Base-by-base conservation (phyloP, 129 eudicot genomes). In the Oenanthe sinensis region DNA sequence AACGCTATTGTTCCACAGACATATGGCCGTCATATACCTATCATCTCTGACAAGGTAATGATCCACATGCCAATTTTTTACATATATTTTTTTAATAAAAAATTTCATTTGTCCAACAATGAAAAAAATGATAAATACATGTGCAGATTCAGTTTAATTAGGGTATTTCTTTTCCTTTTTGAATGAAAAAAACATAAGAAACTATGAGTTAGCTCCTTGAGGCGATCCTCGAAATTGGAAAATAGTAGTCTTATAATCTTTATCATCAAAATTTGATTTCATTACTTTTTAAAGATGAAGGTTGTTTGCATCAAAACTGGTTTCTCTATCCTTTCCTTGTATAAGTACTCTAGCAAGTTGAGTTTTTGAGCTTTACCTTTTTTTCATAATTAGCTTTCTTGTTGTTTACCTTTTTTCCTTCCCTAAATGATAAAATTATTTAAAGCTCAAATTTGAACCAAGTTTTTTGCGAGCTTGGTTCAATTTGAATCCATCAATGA, bases 1-100 rank as follows among this genome's bases (percentile, higher is more conserved):
- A 83, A 82, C 60, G 98, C 98, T 79, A 95, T 95, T 79, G 98
- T 95, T 58, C 98, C 98, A 26, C 82, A 89, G 94, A 87, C 97
- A 72, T 91, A 77, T 85, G 98, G 98, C 45, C 96, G 98, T 26
- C 98, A 95, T 87, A 89, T 95, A 15, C 98, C 98, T 62, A 91
- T 95, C 60, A 95, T 95, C 70, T 84, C 96, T 76, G 96, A 91
- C 88, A 95, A 86, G 96, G 98, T 95, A 79, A 58, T 37, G 44
- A 20, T 28, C 30, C 30, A 40, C 16, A 44, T 46, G 22, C 43
- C 15, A 72, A 47, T 72, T 71, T 20, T 71, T 20, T 40, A 28
- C 48, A 14, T 19, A 16, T 55, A 17, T 43, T 42, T 22, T 3
- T 3, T n/a, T 0, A 9, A 12, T 33, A 72, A 24, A 43, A 72